Base-by-base conservation (phyloP, 2,329 filamentous ascomycete genomes). In the Phaeosphaeria sp. region DNA sequence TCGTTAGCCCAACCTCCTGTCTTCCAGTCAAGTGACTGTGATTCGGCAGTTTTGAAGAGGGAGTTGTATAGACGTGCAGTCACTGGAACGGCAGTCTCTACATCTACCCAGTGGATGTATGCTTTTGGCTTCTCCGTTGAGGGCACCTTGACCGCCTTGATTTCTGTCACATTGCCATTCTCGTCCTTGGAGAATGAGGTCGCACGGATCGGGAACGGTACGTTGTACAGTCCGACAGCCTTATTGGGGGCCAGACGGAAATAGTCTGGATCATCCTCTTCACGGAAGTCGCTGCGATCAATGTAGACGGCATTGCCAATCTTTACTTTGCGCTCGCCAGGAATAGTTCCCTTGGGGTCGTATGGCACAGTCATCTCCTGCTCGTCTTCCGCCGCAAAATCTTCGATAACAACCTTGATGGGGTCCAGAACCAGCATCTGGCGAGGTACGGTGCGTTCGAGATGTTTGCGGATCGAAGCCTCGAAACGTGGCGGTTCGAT, bases 341-440 rank as follows among this genome's bases (percentile, higher is more conserved):
- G 84, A 65, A 93, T 87, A 9, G 66, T 56, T 21, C 73, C 73
- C 78, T 96, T 96, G 22, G 91, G 89, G 18, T 90, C 90, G 79
- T 96, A 97, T 0, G 93, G 92, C 7, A 91, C 81, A 2, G 86
- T 85, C 2, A 94, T 75, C 58, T 90, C 85, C 63, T 87, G 84
- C 57, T 91, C 86, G 51, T 90, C 83, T 53, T 91, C 89, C 15
- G 89, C 84, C 0, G 68, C 64, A n/a, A 90, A 83, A 68, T 94
- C 90, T 65, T 95, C 90, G 58, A 97, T 92, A 27, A 92, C 82
- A 13, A 97, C 88, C 33, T 88, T 89, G 46, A 97, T 82, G 0
- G 94, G 94, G 65, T 97, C 92, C 20, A 97, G 84, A 1, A 98
- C 87, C 27, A 97, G 84, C 90, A 96, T 95, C 13, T 97, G 84